Evolutionary conservation across 2,329 filamentous ascomycete species (phyloP), one percentile per base, ranked within the genome.

Genomic region (Aplosporella prunicola): DNA sequence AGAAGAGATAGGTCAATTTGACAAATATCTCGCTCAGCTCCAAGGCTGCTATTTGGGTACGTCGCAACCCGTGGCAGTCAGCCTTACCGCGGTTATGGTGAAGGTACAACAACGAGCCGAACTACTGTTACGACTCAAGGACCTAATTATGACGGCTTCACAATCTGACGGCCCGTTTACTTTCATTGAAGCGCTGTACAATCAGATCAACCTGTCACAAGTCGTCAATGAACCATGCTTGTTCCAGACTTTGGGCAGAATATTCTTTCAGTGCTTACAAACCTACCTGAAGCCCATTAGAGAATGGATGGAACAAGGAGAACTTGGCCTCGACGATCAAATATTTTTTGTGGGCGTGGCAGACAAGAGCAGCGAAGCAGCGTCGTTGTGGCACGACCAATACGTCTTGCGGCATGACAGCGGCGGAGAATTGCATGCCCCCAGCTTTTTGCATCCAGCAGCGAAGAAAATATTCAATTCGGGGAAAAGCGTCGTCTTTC

Each of bases 401-500:
- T 95, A 79, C 56, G 67, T 71, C 15, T 64, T 95, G 10, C 74
- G 79, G 17, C 67, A 64, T 9, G 75, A 77, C 1, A 57, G 69
- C 3, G 66, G 76, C 27, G 76, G 78, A 11, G 61, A 62, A 2
- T 57, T 87, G 1, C 76, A 81, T 48, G 78, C 80, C 0, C 88
- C 89, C 0, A 69, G 63, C 3, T 95, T 94, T 46, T 67, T 95
- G 4, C 74, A 78, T 25, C 71, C 79, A 2, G 74, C 79, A 2
- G 76, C 76, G 0, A 63, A 67, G 16, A 82, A 78, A 44, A 85
- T 95, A 24, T 89, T 94, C 50, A 86, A 80, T 1, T 80, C 85
- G 2, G 89, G 89, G 0, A 95, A 95, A 59, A 93, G 82, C 49
- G 79, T 91, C 39, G 76, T 91, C 1, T 81, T 95, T 29, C 63